These are phyloP conservation scores for Rhizopogon vulgaris DNA, from an alignment of 768 basidiomycete genomes.

Conservation along the genomic window DNA sequence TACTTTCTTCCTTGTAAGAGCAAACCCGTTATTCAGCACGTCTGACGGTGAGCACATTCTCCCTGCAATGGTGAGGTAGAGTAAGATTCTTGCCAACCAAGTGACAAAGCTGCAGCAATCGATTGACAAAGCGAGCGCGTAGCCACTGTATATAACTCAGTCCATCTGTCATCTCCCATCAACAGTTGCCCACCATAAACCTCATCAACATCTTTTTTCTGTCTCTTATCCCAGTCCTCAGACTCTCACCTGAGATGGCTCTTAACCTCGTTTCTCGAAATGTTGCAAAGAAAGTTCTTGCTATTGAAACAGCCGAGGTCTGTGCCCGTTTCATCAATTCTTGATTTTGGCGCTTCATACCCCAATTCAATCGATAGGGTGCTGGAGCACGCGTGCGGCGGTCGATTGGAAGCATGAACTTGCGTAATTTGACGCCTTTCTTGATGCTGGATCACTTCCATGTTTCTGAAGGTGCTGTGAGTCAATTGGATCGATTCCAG, in stretches of 20 bases:
- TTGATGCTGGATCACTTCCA: slow-evolving; percentile 86
- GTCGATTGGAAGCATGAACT: slow-evolving; percentile 69
- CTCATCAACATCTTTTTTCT: not conserved
- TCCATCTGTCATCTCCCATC: not conserved
- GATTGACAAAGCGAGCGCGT: not conserved
- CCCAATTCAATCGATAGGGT: slow-evolving; percentile 40
- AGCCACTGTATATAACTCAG: slow-evolving; percentile 3
- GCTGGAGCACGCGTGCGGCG: slow-evolving; percentile 79
- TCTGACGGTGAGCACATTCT: slow-evolving; percentile 8
- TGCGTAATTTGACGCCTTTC: slow-evolving; percentile 86
- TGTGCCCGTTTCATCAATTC: not conserved
- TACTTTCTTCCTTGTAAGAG: not conserved
- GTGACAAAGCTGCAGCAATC: not conserved
- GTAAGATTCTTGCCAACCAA: slow-evolving; percentile 2
- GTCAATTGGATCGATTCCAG: slow-evolving; percentile 17
- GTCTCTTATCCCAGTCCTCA: not conserved
- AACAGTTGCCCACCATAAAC: not conserved
- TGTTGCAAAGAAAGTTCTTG: slow-evolving; percentile 73
- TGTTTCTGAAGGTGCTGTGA: slow-evolving; percentile 59
- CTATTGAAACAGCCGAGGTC: slow-evolving; percentile 71
- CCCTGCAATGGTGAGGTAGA: slow-evolving; percentile 5
- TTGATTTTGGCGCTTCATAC: not conserved
- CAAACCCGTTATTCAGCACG: slow-evolving; percentile 5
- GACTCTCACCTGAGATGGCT: slow-evolving; percentile 19
- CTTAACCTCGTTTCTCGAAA: slow-evolving; percentile 46